Conservation (phyloP, 2,329 filamentous ascomycete genomes). For the Tolypocladium endophyticum region DNA sequence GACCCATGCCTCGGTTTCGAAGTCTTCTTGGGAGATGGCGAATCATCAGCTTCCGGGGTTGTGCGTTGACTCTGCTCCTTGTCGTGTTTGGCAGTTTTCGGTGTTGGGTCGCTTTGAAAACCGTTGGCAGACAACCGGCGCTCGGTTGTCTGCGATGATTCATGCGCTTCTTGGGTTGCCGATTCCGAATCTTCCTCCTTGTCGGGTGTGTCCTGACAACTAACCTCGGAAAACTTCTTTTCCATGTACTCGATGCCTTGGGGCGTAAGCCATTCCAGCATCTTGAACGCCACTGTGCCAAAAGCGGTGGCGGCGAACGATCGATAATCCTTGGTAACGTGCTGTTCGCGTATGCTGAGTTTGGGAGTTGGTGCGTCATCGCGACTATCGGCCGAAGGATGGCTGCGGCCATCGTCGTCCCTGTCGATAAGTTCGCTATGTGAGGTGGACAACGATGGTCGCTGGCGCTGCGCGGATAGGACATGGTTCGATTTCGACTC, state of each 20-base stretch:
- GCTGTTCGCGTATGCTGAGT: conserved; percentile 33
- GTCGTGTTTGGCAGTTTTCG: not conserved
- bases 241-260: conserved; percentile 40
- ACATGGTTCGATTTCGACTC: not conserved
- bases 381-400: not conserved
- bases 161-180: not conserved
- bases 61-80: not conserved
- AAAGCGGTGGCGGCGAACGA: conserved; percentile 55
- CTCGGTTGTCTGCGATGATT: not conserved
- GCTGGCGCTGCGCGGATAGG: not conserved
- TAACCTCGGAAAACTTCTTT: conserved; percentile 17
- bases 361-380: conserved; percentile 3
- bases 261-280: conserved; percentile 61
- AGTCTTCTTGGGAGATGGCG: conserved; percentile 1
- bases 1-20: conserved; percentile 7
- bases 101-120: not conserved
- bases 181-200: not conserved
- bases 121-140: not conserved
- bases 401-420: not conserved
- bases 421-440: not conserved
- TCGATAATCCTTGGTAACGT: conserved; percentile 43
- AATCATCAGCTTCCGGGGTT: conserved; percentile 2
- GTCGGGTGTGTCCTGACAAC: conserved; percentile 3
- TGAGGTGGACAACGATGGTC: not conserved
- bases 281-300: conserved; percentile 55